These are phyloP conservation scores for Stenogyne calaminthoides DNA, from an alignment of 305 asterid species.

Conservation along the genomic window DNA sequence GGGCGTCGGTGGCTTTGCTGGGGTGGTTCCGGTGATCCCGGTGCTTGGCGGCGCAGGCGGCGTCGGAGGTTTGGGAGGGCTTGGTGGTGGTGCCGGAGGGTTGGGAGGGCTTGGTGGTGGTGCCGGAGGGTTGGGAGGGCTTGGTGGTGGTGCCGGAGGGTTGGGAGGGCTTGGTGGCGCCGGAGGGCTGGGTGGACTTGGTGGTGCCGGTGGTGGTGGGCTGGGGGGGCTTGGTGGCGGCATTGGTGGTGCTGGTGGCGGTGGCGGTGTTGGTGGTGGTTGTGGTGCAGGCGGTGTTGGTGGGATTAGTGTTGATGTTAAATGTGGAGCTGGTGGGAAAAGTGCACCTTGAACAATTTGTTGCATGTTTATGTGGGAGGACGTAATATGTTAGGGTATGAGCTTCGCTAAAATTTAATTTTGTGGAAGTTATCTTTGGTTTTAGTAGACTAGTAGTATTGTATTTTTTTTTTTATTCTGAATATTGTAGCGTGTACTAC, in stretches of 20 bases:
- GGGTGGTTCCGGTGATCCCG: constrained; percentile 65
- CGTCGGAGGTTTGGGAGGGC: too few relatives aligned
- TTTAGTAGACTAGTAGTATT: constrained; percentile 7
- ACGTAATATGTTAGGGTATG: neutral
- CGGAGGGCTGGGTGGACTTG: constrained; percentile 24
- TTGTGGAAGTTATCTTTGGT: neutral
- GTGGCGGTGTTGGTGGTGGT: too few relatives aligned
- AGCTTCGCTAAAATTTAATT: neutral
- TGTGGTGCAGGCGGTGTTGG: constrained; percentile 34
- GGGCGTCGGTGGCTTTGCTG: constrained; percentile 70
- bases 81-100: too few relatives aligned
- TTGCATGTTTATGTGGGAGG: neutral
- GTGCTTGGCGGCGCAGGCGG: constrained; percentile 38
- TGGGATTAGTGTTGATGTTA: constrained; percentile 22
- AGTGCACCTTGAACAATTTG: constrained; percentile 32
- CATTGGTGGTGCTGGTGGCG: too few relatives aligned
- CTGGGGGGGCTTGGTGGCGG: constrained; percentile 26
- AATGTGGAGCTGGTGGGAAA: constrained; percentile 19
- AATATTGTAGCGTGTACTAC: constrained; percentile 4
- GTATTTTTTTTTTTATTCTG: neutral
- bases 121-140: constrained; percentile 35
- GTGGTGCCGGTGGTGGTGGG: constrained; percentile 24
- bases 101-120: too few relatives aligned
- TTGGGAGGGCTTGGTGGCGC: constrained; percentile 22
- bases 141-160: constrained; percentile 24